phyloP scores from a whole-genome alignment of 164 flowering plant species.

The Piper betle region DNA sequence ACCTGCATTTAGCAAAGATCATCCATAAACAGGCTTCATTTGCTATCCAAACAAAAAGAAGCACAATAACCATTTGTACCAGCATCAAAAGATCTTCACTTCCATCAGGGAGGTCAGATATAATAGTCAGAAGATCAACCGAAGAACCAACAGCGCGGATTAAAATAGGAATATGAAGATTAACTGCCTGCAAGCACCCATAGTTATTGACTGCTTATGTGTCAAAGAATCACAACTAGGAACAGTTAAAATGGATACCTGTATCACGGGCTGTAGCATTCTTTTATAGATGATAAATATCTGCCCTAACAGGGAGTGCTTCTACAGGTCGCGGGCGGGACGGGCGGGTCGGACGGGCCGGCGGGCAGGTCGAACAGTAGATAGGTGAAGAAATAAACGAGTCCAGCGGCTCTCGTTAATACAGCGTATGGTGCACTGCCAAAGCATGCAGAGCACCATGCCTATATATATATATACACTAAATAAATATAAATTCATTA shows the following conservation, averaged over 20 bases:
- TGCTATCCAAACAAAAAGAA: not conserved
- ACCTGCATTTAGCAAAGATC: conserved; percentile 35
- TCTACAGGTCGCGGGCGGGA: too few relatives aligned
- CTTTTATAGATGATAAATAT: conserved; percentile 56
- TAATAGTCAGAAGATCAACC: conserved; percentile 60
- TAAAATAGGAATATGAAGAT: conserved; percentile 73
- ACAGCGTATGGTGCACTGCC: too few relatives aligned
- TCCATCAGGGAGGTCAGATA: conserved; percentile 86
- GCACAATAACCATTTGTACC: conserved; percentile 24
- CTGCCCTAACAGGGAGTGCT: conserved; percentile 70
- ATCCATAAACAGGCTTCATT: not conserved
- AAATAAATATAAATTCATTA: too few relatives aligned
- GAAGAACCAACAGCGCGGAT: conserved; percentile 91
- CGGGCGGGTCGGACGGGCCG: too few relatives aligned
- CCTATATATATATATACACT: too few relatives aligned
- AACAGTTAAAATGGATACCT: conserved; percentile 33
- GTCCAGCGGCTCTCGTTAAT: too few relatives aligned
- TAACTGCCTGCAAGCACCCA: conserved; percentile 57
- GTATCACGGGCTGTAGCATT: conserved; percentile 48
- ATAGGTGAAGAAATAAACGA: too few relatives aligned
- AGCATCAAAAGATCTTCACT: conserved; percentile 70
- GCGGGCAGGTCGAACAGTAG: too few relatives aligned
- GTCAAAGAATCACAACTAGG: not conserved
- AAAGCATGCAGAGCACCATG: too few relatives aligned
- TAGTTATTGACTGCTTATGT: conserved; percentile 2